Base-by-base conservation (phyloP, 2,329 filamentous ascomycete genomes). In the Chaetomium olivaceum region DNA sequence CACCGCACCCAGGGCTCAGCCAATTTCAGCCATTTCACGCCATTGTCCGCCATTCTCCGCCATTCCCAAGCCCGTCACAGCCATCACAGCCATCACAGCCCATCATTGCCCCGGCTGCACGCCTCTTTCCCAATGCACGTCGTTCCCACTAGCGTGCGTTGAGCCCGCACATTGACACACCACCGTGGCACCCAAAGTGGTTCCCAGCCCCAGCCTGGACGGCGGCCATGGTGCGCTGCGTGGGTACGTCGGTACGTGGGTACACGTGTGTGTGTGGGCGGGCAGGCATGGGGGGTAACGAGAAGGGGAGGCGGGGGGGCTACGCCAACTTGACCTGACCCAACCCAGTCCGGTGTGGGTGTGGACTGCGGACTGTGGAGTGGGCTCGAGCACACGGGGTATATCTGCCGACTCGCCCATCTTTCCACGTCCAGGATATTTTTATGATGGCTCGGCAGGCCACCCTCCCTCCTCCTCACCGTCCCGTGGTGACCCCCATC, bases 351-450 rank as follows among this genome's bases (percentile, higher is more conserved):
- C 33, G 21, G 39, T 39, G 46, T 46, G 56, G 52, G 58, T 58
- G 33, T 62, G 39, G 39, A 43, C 39, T 43, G 39, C 39, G 39
- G 39, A 43, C 39, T 43, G 39, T 43, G 56, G 58, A 29, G 54
- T 57, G 63, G 51, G 70, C 65, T 69, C 66, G 69, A 70, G 70
- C 70, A 67, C 69, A 66, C 62, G 43, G 61, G 36, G 61, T 69
- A 71, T 70, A 70, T 69, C 61, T 71, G 67, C 67, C 69, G 69
- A 63, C 57, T 63, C 16, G 21, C 62, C 65, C 67, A 59, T 55
- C 46, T 61, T 63, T 43, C 39, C 46, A 12, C 25, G 14, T 57
- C 62, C 48, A 65, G 59, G 62, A 60, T 58, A 43, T 64, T 60
- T 64, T 64, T 63, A 59, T 33, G 62, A 55, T 67, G 65, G 66